Percentiles rank a stretch among this genome's conserved stretches.
Conservation (phyloP, 2,329 filamentous ascomycete genomes). For the Monilinia vaccinii-corymbosi region DNA sequence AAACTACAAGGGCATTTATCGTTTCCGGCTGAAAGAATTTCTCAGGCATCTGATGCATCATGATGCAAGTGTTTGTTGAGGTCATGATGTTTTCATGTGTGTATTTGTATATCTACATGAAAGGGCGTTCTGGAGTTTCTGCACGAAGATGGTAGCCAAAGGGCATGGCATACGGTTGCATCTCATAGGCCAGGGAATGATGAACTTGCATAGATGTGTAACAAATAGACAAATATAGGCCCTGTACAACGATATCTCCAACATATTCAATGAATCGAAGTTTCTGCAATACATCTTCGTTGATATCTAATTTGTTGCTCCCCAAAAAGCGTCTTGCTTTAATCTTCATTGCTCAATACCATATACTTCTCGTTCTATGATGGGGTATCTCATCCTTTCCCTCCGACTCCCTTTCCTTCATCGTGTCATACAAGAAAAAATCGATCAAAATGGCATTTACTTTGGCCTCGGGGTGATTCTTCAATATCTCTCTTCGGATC, state of each 20-base stretch:
- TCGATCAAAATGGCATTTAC: slow-evolving; percentile 90
- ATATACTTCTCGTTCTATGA: slow-evolving; percentile 86
- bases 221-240: not conserved
- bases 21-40: not conserved
- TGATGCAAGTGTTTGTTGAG: not conserved
- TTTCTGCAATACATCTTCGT: not conserved
- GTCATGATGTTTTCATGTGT: not conserved
- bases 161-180: not conserved
- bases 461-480: slow-evolving; percentile 58
- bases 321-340: not conserved
- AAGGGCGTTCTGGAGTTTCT: slow-evolving; percentile 6
- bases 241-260: not conserved
- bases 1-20: not conserved
- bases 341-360: slow-evolving; percentile 54
- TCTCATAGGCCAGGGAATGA: not conserved
- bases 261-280: not conserved
- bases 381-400: slow-evolving; percentile 61
- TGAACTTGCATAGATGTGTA: not conserved
- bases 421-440: slow-evolving; percentile 92
- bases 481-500: slow-evolving; percentile 70
- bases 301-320: not conserved
- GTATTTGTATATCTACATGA: not conserved
- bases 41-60: not conserved
- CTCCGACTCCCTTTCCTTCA: slow-evolving; percentile 70
- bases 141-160: not conserved